phyloP scores from a whole-genome alignment of 2,329 filamentous ascomycete species.

The Iodosphaeria phyllophila region DNA sequence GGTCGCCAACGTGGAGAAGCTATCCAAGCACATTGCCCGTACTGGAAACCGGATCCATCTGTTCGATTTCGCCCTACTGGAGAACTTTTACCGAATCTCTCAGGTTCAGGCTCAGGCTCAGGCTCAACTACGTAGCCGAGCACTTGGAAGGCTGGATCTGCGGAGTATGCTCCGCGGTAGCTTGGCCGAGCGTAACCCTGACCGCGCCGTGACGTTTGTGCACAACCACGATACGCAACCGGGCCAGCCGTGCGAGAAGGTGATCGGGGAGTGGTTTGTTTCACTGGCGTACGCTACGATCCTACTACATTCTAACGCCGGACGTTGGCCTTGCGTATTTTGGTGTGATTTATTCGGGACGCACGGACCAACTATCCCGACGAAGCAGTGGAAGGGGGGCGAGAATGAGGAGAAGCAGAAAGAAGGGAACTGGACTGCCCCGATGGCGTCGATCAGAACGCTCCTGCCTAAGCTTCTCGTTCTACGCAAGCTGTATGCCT shows the following conservation, averaged over 20 bases:
- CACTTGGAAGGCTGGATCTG: conserved; percentile 36
- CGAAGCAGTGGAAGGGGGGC: too few relatives aligned
- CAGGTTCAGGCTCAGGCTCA: too few relatives aligned
- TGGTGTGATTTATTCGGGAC: too few relatives aligned
- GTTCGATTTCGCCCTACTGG: conserved; percentile 50
- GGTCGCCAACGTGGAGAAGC: conserved; percentile 33
- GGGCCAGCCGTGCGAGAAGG: conserved; percentile 23
- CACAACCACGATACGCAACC: conserved; percentile 50
- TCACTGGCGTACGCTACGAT: conserved; percentile 56
- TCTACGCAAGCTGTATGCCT: too few relatives aligned
- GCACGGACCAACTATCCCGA: too few relatives aligned
- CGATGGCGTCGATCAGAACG: too few relatives aligned
- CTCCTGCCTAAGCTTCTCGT: too few relatives aligned
- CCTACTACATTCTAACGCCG: too few relatives aligned
- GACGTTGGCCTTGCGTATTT: too few relatives aligned
- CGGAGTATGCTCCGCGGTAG: conserved; percentile 40
- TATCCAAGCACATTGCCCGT: conserved; percentile 34
- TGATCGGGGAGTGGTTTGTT: conserved; percentile 48
- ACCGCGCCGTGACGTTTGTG: conserved; percentile 35
- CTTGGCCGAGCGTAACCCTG: conserved; percentile 24
- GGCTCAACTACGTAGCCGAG: too few relatives aligned
- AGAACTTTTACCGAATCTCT: conserved; percentile 44
- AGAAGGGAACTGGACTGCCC: too few relatives aligned
- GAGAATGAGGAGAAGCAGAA: too few relatives aligned
- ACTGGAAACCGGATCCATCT: conserved; percentile 39